Evolutionary conservation across 2,329 filamentous ascomycete genomes (phyloP), one percentile per base, ranked within the genome.

Genomic region (Albifimbria verrucaria): DNA sequence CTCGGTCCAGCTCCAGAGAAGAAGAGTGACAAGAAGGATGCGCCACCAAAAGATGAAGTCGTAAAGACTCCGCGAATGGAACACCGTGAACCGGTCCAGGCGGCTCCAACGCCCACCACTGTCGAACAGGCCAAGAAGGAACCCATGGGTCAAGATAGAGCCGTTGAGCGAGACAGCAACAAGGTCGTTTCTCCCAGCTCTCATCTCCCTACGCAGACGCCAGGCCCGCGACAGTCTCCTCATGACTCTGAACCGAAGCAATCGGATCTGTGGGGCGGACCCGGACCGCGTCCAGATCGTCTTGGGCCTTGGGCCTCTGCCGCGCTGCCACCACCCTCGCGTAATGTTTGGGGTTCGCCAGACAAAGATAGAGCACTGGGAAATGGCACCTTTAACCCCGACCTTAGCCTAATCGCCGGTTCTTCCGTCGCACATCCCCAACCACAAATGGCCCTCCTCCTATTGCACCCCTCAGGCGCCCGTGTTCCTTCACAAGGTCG

Each of bases 331-430:
- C 71, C 75, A 44, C 57, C 73, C 11, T 68, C 76, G 12, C 76
- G 80, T 47, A 90, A 87, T 64, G 86, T 92, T 18, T 92, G 89
- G 89, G 88, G 85, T 18, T 83, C 87, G 43, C 86, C 85, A n/a
- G 83, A 83, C 51, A 86, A 82, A 60, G 85, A 89, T 59, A 80
- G 85, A 51, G 85, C 83, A 11, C 83, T 92, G 20, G 89, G 89
- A 3, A 92, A 92, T 66, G 89, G 89, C 43, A 90, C 88, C 0
- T 92, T 92, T 62, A 84, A 81, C 52, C 77, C 82, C 12, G 82
- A 85, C 59, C 76, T 87, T 49, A 78, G 77, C 24, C 74, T 76
- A 44, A 66, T 77, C 18, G 70, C 79, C 12, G 72, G 74, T 50
- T 67, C 76, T 4, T 28, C 64, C 11, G 53, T 59, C 10, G 48